Percentiles rank a stretch among this genome's conserved stretches.
Evolutionary conservation across 148 eudicot genomes (phyloP).

Genomic region (Rhododendron henanense): DNA sequence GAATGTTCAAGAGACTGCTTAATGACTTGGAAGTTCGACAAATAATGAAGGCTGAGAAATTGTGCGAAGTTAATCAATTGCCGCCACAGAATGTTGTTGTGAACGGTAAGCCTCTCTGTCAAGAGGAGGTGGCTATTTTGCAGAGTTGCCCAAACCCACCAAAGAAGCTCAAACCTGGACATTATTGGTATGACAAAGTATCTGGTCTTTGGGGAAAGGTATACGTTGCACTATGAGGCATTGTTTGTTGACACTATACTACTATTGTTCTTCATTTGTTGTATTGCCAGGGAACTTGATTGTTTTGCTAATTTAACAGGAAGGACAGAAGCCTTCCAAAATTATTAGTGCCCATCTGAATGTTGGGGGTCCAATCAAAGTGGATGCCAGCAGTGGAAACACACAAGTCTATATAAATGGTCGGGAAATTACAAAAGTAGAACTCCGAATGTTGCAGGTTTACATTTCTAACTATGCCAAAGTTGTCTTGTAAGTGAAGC

Average conservation of each 20-base stretch:
- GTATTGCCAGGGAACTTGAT: slow-evolving; percentile 5
- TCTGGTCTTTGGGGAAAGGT: slow-evolving; percentile 99
- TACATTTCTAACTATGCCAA: neutral
- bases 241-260: neutral
- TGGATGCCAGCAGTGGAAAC: slow-evolving; percentile 90
- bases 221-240: neutral
- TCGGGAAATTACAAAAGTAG: slow-evolving; percentile 91
- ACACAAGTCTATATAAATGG: slow-evolving; percentile 94
- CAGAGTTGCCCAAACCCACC: slow-evolving; percentile 85
- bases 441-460: slow-evolving; percentile 97
- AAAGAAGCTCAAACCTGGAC: slow-evolving; percentile 88
- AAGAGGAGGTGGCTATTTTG: slow-evolving; percentile 68
- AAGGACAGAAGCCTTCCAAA: slow-evolving; percentile 90
- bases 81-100: slow-evolving; percentile 82
- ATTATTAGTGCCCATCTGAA: slow-evolving; percentile 84
- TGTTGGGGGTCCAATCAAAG: slow-evolving; percentile 82
- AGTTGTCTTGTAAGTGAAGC: slow-evolving; percentile 11
- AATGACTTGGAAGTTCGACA: slow-evolving; percentile 87
- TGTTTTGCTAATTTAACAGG: slow-evolving; percentile 43
- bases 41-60: slow-evolving; percentile 91
- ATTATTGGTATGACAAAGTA: slow-evolving; percentile 97
- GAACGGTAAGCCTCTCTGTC: slow-evolving; percentile 82
- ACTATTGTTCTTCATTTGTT: slow-evolving; percentile 12
- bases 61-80: slow-evolving; percentile 83
- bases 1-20: slow-evolving; percentile 76